phyloP scores from a whole-genome alignment of 371 early-diverging fungal species.

The Chytridium lagenaria region DNA sequence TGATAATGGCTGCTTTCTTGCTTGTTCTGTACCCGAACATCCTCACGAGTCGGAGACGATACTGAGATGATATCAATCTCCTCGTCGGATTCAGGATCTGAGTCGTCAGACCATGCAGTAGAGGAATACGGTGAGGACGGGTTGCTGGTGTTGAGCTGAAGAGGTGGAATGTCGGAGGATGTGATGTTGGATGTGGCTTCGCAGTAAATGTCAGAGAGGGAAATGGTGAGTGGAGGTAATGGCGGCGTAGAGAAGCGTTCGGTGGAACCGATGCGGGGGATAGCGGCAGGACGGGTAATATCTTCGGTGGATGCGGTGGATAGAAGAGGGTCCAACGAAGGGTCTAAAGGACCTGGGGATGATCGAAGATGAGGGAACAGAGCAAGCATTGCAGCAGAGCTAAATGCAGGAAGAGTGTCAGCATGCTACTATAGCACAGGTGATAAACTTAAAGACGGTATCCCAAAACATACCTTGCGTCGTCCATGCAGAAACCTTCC shows the following conservation, averaged over 20 bases:
- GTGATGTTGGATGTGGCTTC: too few species aligned
- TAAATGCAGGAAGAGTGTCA: too few species aligned
- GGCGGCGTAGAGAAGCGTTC: neutral
- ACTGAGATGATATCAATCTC: neutral
- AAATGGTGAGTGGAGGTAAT: slow-evolving; percentile 10
- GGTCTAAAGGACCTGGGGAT: neutral
- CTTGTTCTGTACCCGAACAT: too few species aligned
- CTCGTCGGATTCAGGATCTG: neutral
- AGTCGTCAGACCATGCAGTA: neutral
- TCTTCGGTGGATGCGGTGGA: slow-evolving; percentile 6
- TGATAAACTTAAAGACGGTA: too few species aligned
- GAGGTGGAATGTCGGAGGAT: neutral
- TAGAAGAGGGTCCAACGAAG: neutral
- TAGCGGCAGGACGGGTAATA: neutral
- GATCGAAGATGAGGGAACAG: slow-evolving; percentile 10
- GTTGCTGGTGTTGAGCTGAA: neutral
- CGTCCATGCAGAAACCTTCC: neutral
- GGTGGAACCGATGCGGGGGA: slow-evolving; percentile 8
- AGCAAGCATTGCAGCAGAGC: neutral
- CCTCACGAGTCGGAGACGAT: neutral
- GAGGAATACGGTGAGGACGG: neutral
- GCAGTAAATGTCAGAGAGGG: slow-evolving; percentile 36
- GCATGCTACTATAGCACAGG: too few species aligned
- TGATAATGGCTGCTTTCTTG: too few species aligned
- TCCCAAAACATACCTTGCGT: neutral